A percentile compares a stretch with the other conserved stretches of the same genome.
Evolutionary conservation across 306 rosid species (phyloP).

Genomic region (Trifolium fragiferum): DNA sequence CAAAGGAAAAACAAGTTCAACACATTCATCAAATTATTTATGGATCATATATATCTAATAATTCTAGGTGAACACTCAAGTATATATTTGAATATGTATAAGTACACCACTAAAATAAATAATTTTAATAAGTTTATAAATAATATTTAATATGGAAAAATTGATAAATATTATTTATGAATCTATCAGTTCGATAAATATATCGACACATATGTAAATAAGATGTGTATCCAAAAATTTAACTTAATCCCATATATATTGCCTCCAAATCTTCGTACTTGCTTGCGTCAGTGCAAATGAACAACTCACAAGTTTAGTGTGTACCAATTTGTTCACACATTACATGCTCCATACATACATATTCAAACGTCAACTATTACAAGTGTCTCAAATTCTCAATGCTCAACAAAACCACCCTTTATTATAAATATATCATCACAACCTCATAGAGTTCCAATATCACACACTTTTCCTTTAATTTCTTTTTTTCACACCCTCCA

Average conservation of each 20-base stretch:
- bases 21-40: neutral
- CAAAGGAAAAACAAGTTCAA: conserved; percentile 10
- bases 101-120: too few relatives aligned
- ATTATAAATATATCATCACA: conserved; percentile 45
- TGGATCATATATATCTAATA: conserved; percentile 3
- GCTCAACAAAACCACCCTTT: conserved; percentile 26
- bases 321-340: conserved; percentile 21
- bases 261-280: neutral
- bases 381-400: conserved; percentile 40
- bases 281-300: conserved; percentile 38
- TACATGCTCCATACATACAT: neutral
- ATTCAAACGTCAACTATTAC: conserved; percentile 45
- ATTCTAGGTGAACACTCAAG: too few relatives aligned
- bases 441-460: conserved; percentile 37
- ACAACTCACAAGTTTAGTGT: conserved; percentile 35
- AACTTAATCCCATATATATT: too few relatives aligned
- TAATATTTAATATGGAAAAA: too few relatives aligned
- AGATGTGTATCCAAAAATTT: too few relatives aligned
- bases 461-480: conserved; percentile 8
- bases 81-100: too few relatives aligned
- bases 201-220: too few relatives aligned
- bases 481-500: neutral
- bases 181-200: too few relatives aligned
- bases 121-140: too few relatives aligned
- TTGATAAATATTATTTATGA: too few relatives aligned